A percentile compares a stretch with the other conserved stretches of the same genome.
phyloP scores from a whole-genome alignment of 75 land plant genomes.

The Sequoia sempervirens region DNA sequence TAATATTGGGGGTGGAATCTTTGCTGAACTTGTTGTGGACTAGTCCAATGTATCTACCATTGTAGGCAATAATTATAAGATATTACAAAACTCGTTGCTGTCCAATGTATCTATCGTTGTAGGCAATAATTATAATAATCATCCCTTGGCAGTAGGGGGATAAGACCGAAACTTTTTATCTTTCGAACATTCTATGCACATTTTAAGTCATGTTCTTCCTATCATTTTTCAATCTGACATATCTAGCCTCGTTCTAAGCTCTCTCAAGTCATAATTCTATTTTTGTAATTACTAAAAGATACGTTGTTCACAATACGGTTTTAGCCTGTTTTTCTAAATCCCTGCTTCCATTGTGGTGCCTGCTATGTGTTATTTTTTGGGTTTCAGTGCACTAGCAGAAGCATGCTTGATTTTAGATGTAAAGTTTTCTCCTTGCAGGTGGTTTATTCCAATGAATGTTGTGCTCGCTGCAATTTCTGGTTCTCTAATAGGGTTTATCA shows the following conservation, averaged over 20 bases:
- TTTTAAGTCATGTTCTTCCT: not conserved
- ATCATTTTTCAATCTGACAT: not conserved
- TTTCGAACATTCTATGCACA: not conserved
- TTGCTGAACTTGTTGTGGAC: not conserved
- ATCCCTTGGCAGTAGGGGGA: not conserved
- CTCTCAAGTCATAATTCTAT: not conserved
- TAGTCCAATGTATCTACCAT: not conserved
- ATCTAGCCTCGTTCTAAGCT: not conserved
- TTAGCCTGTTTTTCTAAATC: not conserved
- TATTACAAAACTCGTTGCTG: not conserved
- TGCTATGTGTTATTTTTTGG: not conserved
- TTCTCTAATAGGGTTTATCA: conserved; percentile 66
- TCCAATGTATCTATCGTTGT: no score
- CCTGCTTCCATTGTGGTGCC: not conserved
- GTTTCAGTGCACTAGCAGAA: not conserved
- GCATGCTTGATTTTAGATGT: conserved; percentile 1
- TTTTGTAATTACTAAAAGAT: not conserved
- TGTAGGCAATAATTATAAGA: not conserved
- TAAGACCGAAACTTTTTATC: not conserved
- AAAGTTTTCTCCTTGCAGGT: conserved; percentile 49
- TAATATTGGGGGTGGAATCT: not conserved
- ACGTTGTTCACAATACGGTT: not conserved
- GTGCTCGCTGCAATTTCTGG: conserved; percentile 63
- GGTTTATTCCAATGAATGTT: conserved; percentile 95
- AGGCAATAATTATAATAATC: not conserved